Evolutionary conservation across 2,329 filamentous ascomycete species (phyloP).

Genomic region (Fonsecaea nubica): DNA sequence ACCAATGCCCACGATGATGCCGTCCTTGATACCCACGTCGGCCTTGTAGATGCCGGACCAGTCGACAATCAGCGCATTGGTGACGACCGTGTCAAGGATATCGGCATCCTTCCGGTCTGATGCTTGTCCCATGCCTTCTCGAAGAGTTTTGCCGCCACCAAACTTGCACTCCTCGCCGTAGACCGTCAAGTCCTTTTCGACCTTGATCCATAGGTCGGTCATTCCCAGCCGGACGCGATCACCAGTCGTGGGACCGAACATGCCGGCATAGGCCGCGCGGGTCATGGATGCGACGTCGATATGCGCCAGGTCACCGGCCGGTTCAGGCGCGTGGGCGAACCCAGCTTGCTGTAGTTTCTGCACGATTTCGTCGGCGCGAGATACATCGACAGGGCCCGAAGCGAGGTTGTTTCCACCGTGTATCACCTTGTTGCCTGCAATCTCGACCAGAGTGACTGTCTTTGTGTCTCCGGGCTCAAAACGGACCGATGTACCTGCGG

Average conservation of each 20-base stretch:
- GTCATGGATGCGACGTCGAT: conserved; percentile 74
- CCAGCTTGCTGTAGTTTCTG: conserved; percentile 71
- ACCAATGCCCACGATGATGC: conserved; percentile 84
- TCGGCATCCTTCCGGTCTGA: conserved; percentile 75
- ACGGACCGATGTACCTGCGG: conserved; percentile 87
- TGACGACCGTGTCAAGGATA: conserved; percentile 82
- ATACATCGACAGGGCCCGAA: conserved; percentile 71
- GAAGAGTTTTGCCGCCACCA: conserved; percentile 89
- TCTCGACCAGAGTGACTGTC: conserved; percentile 88
- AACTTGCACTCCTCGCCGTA: conserved; percentile 97
- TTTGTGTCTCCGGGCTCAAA: conserved; percentile 94
- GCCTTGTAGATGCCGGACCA: conserved; percentile 95
- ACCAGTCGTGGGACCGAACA: conserved; percentile 92
- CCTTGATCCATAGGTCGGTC: conserved; percentile 87
- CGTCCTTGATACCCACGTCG: conserved; percentile 90
- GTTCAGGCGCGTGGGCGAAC: conserved; percentile 78
- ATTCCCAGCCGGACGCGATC: conserved; percentile 81
- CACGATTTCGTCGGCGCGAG: conserved; percentile 70
- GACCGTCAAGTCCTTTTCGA: conserved; percentile 81
- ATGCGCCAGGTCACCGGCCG: conserved; percentile 60
- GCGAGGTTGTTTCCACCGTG: conserved; percentile 83
- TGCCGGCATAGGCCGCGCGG: conserved; percentile 76
- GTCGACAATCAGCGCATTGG: conserved; percentile 88
- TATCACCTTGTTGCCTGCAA: conserved; percentile 80
- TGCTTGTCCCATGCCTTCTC: conserved; percentile 95